Base-by-base conservation (phyloP, 768 basidiomycete species). In the Austroboletus festivus region DNA sequence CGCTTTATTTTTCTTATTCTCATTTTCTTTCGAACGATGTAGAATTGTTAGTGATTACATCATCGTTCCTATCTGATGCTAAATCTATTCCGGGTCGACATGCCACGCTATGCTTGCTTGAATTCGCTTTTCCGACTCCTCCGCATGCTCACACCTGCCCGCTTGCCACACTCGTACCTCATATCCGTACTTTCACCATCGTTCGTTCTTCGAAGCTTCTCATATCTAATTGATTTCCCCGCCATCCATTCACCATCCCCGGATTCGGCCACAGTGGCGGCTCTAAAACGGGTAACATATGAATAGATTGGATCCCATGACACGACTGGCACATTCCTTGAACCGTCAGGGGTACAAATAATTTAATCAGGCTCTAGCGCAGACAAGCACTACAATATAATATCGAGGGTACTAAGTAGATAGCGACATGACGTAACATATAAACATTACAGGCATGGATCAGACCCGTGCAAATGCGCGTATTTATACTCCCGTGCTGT, bases 31-130 rank as follows among this genome's bases (percentile, higher is more conserved):
- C 28, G 28, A 6, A 12, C 28, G 12, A 28, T 56, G 57, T 60
- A 54, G 54, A 26, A 28, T 38, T 38, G 39, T 43, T 6, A 52
- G 39, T 60, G 58, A 63, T 62, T 63, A 62, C 62, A 33, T 62
- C 61, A 62, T 64, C 58, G 50, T 48, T 20, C 35, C 54, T 59
- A 55, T 60, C 59, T 46, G 47, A 59, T 58, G 43, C 43, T 28
- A 59, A 60, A 49, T 59, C 55, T 41, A 54, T 57, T 43, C 46
- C 16, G 38, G 15, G 18, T n/a, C 30, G 19, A 31, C 21, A 20
- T n/a, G 38, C 46, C 46, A 47, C 38, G 38, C 46, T 26, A 42
- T 38, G 30, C 33, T 21, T 31, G 26, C 47, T n/a, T n/a, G n/a
- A n/a, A n/a, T n/a, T n/a, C n/a, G n/a, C n/a, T n/a, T n/a, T n/a